phyloP scores from a whole-genome alignment of 2,329 filamentous ascomycete genomes.

The Ophiocordyceps camponoti-leonardi region DNA sequence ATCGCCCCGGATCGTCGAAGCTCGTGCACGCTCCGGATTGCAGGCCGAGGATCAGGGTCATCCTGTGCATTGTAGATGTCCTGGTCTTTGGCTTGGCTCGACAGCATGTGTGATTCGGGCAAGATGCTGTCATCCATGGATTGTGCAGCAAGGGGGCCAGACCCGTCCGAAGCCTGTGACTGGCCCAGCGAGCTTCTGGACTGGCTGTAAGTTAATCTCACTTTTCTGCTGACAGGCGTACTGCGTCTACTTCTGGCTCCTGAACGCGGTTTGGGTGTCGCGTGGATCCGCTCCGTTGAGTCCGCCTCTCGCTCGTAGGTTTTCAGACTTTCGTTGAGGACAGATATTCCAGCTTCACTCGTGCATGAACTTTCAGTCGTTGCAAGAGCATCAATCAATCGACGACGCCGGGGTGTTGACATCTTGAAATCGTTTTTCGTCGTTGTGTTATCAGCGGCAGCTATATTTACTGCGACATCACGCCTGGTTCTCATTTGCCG shows the following conservation, averaged over 20 bases:
- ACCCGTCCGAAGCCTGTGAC: constrained; percentile 9
- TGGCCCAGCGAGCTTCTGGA: constrained; percentile 12
- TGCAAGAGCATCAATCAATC: neutral
- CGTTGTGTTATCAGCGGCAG: neutral
- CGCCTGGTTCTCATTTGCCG: too few relatives aligned
- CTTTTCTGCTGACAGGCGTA: constrained; percentile 12
- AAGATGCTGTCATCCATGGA: constrained; percentile 7
- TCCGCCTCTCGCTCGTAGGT: neutral
- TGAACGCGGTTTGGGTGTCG: neutral
- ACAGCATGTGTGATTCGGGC: constrained; percentile 6
- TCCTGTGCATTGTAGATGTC: constrained; percentile 16
- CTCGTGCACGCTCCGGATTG: constrained; percentile 47
- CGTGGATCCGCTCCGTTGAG: neutral
- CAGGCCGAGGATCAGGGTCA: constrained; percentile 25
- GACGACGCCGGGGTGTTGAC: neutral
- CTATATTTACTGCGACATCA: neutral
- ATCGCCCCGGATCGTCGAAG: constrained; percentile 48
- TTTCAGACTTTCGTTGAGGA: neutral
- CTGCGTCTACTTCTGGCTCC: constrained; percentile 6
- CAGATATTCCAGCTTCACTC: neutral
- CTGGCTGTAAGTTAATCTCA: constrained; percentile 19
- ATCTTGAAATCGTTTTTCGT: neutral
- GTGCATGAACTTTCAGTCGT: neutral
- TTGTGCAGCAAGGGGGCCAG: neutral
- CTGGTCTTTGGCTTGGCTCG: constrained; percentile 8